phyloP scores from a whole-genome alignment of 2,329 filamentous ascomycete genomes.

The Capronia epimyces region DNA sequence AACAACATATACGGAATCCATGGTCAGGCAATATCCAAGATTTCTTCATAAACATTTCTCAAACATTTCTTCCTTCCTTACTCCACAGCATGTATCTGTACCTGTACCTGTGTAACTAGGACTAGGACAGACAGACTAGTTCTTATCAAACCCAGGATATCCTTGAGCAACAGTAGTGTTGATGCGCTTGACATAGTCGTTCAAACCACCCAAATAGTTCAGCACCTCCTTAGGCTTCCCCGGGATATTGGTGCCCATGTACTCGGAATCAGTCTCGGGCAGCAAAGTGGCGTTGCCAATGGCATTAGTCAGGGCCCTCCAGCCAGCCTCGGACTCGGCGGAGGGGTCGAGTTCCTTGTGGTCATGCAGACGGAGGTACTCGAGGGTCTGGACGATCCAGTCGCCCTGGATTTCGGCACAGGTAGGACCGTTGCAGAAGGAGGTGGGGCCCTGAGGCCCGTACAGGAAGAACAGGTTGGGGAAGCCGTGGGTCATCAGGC shows the following conservation, averaged over 20 bases:
- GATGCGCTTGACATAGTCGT: neutral
- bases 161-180: too few species aligned
- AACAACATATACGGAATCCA: too few species aligned
- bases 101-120: too few species aligned
- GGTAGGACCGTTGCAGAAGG: slow-evolving; percentile 52
- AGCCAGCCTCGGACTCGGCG: slow-evolving; percentile 31
- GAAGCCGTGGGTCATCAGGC: slow-evolving; percentile 37
- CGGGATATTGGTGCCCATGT: slow-evolving; percentile 52
- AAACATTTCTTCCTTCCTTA: too few species aligned
- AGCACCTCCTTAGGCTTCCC: slow-evolving; percentile 50
- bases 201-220: slow-evolving; percentile 23
- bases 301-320: slow-evolving; percentile 30
- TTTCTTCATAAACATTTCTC: too few species aligned
- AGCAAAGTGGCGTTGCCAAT: neutral
- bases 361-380: neutral
- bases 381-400: slow-evolving; percentile 35
- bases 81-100: too few species aligned
- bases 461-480: slow-evolving; percentile 51
- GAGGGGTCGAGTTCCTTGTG: slow-evolving; percentile 46
- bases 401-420: slow-evolving; percentile 52
- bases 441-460: slow-evolving; percentile 40
- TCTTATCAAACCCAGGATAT: too few species aligned
- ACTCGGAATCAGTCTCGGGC: slow-evolving; percentile 27
- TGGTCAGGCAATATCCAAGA: too few species aligned
- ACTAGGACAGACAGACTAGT: too few species aligned